These are phyloP conservation scores for Mycena venus DNA, from an alignment of 768 basidiomycete species.

Conservation along the genomic window DNA sequence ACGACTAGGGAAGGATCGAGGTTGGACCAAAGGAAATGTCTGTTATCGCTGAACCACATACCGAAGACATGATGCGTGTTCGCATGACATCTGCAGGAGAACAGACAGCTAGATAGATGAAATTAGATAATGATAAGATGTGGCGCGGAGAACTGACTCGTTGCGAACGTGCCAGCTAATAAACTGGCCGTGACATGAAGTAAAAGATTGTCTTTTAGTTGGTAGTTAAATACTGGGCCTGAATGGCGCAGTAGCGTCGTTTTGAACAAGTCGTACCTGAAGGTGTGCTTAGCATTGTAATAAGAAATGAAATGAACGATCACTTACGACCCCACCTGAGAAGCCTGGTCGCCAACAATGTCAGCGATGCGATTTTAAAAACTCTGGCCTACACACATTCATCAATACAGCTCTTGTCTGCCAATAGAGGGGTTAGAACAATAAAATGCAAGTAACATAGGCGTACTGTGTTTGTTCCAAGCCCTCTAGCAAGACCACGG, in stretches of 20 bases:
- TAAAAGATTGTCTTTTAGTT: conserved; percentile 73
- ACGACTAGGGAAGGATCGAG: conserved; percentile 61
- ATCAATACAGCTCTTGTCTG: conserved; percentile 77
- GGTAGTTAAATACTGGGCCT: conserved; percentile 69
- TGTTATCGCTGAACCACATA: conserved; percentile 48
- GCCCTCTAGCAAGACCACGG: conserved; percentile 76
- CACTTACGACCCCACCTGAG: conserved; percentile 88
- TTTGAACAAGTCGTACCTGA: conserved; percentile 86
- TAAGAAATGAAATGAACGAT: not conserved
- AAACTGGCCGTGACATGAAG: conserved; percentile 79
- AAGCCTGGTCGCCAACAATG: conserved; percentile 60
- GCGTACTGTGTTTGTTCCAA: conserved; percentile 83
- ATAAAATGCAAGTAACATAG: not conserved
- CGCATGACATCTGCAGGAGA: conserved; percentile 84
- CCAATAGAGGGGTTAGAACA: conserved; percentile 23
- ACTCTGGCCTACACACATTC: conserved; percentile 67
- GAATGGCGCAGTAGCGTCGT: conserved; percentile 62
- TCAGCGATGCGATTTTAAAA: conserved; percentile 13
- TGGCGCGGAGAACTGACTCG: conserved; percentile 63
- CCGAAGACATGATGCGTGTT: conserved; percentile 84
- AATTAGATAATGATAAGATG: not conserved
- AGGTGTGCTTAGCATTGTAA: conserved; percentile 12
- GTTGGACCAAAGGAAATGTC: conserved; percentile 4
- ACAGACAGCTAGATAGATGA: conserved; percentile 69
- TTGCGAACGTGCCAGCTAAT: conserved; percentile 81